phyloP scores from a whole-genome alignment of 1,284 basidiomycete genomes.

The Ceratobasidium sp. region DNA sequence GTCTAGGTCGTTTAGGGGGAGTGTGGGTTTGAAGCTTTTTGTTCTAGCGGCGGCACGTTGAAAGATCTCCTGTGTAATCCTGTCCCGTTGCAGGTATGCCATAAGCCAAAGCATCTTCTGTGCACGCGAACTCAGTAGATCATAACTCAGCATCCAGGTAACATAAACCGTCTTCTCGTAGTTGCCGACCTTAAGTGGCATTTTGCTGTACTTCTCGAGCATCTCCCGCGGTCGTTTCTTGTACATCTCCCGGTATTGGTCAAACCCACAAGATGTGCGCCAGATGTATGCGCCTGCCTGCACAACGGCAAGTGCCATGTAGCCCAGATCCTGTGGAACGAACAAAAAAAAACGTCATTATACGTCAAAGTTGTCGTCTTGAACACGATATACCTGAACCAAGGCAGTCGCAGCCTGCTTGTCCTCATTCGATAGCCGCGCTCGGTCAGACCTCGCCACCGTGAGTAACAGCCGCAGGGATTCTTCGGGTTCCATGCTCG shows the following conservation, averaged over 20 bases:
- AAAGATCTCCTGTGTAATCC: slow-evolving; percentile 9
- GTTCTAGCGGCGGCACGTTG: neutral
- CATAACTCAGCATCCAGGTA: slow-evolving; percentile 18
- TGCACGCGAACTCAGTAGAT: neutral
- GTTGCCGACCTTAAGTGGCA: neutral
- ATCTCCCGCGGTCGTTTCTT: neutral
- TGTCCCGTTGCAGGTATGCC: slow-evolving; percentile 9
- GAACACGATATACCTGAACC: neutral
- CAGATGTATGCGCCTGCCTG: slow-evolving; percentile 38
- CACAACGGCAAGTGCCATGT: slow-evolving; percentile 19
- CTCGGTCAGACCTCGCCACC: neutral
- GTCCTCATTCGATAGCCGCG: neutral
- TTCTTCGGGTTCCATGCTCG: slow-evolving; percentile 23
- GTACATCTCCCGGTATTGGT: neutral
- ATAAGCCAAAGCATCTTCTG: slow-evolving; percentile 2
- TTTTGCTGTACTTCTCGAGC: neutral
- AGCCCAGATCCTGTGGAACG: slow-evolving; percentile 12
- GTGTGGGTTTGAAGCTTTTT: neutral
- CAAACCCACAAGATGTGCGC: neutral
- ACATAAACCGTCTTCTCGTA: slow-evolving; percentile 23
- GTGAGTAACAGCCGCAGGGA: slow-evolving; percentile 4
- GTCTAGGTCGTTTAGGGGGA: neutral
- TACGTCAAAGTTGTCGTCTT: no score
- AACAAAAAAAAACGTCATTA: neutral
- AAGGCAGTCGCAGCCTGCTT: neutral